These are phyloP conservation scores for Scedosporium dehoogii DNA, from an alignment of 2,329 filamentous ascomycete genomes.

Conservation along the genomic window DNA sequence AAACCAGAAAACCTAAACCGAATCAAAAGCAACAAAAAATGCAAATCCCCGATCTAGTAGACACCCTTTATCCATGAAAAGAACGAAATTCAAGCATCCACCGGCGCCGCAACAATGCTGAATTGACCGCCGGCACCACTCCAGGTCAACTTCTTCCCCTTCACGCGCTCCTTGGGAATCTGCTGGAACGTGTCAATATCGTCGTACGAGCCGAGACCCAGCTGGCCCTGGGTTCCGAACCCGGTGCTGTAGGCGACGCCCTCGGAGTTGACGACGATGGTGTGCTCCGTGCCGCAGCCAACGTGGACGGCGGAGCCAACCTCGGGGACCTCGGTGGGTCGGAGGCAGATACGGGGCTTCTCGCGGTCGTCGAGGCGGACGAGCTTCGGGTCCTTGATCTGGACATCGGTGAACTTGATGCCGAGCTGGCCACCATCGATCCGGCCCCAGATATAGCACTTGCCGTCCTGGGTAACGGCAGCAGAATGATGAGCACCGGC, in stretches of 20 bases:
- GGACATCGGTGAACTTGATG: constrained; percentile 34
- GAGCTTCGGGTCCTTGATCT: constrained; percentile 34
- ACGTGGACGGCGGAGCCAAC: constrained; percentile 37
- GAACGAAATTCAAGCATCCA: constrained; percentile 39
- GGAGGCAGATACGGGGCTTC: constrained; percentile 50
- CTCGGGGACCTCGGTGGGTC: constrained; percentile 44
- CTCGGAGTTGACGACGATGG: constrained; percentile 51
- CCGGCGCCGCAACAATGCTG: neutral
- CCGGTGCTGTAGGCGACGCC: constrained; percentile 63
- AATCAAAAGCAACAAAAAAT: too few species aligned
- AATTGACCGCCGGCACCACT: neutral
- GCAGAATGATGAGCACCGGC: constrained; percentile 63
- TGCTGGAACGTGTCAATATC: neutral
- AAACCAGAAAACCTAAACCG: too few species aligned
- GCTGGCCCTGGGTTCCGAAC: constrained; percentile 30
- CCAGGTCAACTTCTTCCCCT: neutral
- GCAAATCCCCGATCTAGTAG: neutral
- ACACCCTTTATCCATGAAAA: constrained; percentile 5
- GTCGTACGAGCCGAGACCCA: constrained; percentile 10
- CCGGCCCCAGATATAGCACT: constrained; percentile 44
- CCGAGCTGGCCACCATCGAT: constrained; percentile 42
- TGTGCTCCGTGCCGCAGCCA: constrained; percentile 56
- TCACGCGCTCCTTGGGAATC: neutral
- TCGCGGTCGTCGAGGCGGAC: constrained; percentile 45
- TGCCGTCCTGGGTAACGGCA: constrained; percentile 36